These are phyloP conservation scores for Pseudogymnoascus sp. DNA, from an alignment of 2,329 filamentous ascomycete genomes.

Conservation along the genomic window DNA sequence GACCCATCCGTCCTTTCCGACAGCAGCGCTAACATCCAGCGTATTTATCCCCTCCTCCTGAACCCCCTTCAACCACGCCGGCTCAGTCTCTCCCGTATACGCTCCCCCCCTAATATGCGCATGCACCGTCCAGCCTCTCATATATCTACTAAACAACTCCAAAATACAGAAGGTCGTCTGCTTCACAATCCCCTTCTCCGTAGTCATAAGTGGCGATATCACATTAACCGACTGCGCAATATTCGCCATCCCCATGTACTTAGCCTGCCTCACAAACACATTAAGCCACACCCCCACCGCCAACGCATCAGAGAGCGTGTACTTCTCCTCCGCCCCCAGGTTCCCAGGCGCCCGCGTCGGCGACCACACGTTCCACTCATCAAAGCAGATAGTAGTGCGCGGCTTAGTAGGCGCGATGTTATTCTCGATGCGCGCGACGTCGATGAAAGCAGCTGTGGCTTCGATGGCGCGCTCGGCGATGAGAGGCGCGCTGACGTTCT, in stretches of 20 bases:
- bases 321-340: slow-evolving; percentile 55
- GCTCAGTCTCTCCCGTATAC: slow-evolving; percentile 62
- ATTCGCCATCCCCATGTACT: slow-evolving; percentile 59
- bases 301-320: slow-evolving; percentile 58
- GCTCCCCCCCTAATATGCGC: slow-evolving; percentile 56
- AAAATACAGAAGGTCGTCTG: slow-evolving; percentile 62
- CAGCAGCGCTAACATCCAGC: slow-evolving; percentile 59
- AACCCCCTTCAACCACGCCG: slow-evolving; percentile 57
- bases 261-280: slow-evolving; percentile 57
- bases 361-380: slow-evolving; percentile 68
- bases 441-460: slow-evolving; percentile 54
- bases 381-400: slow-evolving; percentile 58
- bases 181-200: slow-evolving; percentile 49
- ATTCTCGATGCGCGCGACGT: slow-evolving; percentile 58
- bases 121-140: slow-evolving; percentile 66
- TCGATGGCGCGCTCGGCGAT: slow-evolving; percentile 61
- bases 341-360: slow-evolving; percentile 56
- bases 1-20: slow-evolving; percentile 53
- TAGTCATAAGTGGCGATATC: slow-evolving; percentile 62
- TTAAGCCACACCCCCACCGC: slow-evolving; percentile 59
- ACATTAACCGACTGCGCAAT: slow-evolving; percentile 64
- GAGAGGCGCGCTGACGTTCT: slow-evolving; percentile 50
- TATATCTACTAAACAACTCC: slow-evolving; percentile 57
- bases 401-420: slow-evolving; percentile 26
- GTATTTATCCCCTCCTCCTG: slow-evolving; percentile 61